These are phyloP conservation scores for Inosperma sp. DNA, from an alignment of 768 basidiomycete species.

Conservation along the genomic window DNA sequence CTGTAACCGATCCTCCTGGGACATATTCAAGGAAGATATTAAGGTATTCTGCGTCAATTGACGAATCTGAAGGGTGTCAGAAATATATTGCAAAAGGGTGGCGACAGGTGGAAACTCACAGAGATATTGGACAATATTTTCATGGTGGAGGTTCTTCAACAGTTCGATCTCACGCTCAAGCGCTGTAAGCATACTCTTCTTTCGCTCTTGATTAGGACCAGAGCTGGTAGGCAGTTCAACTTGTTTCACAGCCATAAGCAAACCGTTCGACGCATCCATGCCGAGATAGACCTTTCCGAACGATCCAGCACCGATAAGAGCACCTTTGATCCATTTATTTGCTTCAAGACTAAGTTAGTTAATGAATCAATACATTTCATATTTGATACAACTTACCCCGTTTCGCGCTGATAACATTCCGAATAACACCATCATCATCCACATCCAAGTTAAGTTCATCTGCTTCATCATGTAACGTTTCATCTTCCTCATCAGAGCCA, in stretches of 20 bases:
- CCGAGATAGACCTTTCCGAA: conserved; percentile 95
- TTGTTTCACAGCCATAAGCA: conserved; percentile 97
- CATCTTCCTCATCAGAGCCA: conserved; percentile 36
- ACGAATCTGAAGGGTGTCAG: conserved; percentile 63
- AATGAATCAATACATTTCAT: conserved; percentile 5
- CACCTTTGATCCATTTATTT: conserved; percentile 96
- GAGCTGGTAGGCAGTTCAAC: conserved; percentile 85
- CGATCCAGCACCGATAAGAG: conserved; percentile 90
- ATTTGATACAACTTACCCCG: conserved; percentile 17
- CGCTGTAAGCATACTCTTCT: conserved; percentile 88
- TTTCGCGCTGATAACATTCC: conserved; percentile 31
- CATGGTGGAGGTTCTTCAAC: conserved; percentile 86
- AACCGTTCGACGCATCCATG: conserved; percentile 86
- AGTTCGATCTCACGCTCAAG: conserved; percentile 93
- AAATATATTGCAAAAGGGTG: background rate
- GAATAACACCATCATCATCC: conserved; percentile 36
- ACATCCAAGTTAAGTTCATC: conserved; percentile 35
- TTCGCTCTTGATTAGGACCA: conserved; percentile 85
- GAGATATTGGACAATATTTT: conserved; percentile 97
- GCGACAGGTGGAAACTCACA: conserved; percentile 52
- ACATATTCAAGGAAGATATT: conserved; percentile 99
- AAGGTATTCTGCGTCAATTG: conserved; percentile 81
- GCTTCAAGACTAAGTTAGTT: conserved; percentile 36
- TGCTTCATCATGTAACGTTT: conserved; percentile 41
- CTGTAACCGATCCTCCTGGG: conserved; percentile 90